Percentiles rank a stretch among this genome's conserved stretches.
phyloP scores from a whole-genome alignment of 2,329 filamentous ascomycete genomes.

The Aspergillus luchuensis region DNA sequence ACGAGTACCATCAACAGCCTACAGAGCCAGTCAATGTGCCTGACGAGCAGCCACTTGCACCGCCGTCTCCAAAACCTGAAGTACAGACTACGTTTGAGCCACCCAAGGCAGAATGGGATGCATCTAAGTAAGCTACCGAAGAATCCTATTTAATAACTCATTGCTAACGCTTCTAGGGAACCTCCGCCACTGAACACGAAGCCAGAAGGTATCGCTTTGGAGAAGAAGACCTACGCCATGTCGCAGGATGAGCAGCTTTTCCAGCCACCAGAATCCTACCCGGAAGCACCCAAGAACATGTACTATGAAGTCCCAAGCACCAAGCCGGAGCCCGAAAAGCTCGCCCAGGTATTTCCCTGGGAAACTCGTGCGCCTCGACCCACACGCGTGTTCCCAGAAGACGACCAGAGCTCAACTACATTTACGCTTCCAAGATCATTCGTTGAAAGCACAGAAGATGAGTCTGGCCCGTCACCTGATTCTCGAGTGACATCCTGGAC shows the following conservation, averaged over 20 bases:
- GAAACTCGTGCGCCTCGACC: conserved; percentile 67
- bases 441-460: conserved; percentile 15
- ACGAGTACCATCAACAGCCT: conserved; percentile 35
- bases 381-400: conserved; percentile 51
- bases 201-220: conserved; percentile 85
- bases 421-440: conserved; percentile 7
- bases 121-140: conserved; percentile 53
- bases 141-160: conserved; percentile 10
- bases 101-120: conserved; percentile 64
- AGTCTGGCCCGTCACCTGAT: conserved; percentile 17
- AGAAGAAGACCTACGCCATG: conserved; percentile 78
- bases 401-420: conserved; percentile 24
- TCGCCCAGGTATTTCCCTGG: conserved; percentile 86
- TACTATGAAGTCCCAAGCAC: conserved; percentile 74
- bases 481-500: conserved; percentile 17
- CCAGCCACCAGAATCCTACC: conserved; percentile 73
- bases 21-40: conserved; percentile 49
- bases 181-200: conserved; percentile 65
- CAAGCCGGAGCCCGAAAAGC: conserved; percentile 60
- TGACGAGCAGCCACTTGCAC: conserved; percentile 46
- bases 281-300: conserved; percentile 83
- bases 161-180: conserved; percentile 52
- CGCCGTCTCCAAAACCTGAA: conserved; percentile 25
- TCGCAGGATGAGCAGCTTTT: conserved; percentile 75
- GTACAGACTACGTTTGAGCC: conserved; percentile 55